These are phyloP conservation scores for Alnus rubra DNA, from an alignment of 306 rosid species.

Conservation along the genomic window DNA sequence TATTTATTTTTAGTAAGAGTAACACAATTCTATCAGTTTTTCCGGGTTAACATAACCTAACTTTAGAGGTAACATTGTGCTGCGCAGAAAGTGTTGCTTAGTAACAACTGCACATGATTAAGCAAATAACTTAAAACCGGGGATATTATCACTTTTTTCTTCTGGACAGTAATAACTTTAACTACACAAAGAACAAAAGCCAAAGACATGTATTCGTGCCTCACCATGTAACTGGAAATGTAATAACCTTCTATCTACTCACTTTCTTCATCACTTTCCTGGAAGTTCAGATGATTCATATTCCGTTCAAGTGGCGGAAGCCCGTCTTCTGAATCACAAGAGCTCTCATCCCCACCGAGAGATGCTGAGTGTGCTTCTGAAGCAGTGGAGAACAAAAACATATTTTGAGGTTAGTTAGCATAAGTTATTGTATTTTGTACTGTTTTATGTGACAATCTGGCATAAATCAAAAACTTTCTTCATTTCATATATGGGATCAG, in stretches of 20 bases:
- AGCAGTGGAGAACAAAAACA: slow-evolving; percentile 21
- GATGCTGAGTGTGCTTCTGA: slow-evolving; percentile 34
- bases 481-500: not conserved
- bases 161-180: not conserved
- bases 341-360: slow-evolving; percentile 39
- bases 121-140: not conserved
- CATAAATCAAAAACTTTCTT: not conserved
- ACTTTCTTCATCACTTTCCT: slow-evolving; percentile 48
- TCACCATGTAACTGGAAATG: not conserved
- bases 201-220: not conserved
- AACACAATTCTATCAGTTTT: too few species aligned
- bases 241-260: slow-evolving; percentile 28
- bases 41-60: too few species aligned
- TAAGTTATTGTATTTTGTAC: not conserved
- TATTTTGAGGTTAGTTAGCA: not conserved
- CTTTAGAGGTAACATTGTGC: too few species aligned
- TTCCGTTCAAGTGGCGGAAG: slow-evolving; percentile 93
- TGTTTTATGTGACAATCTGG: not conserved
- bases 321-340: slow-evolving; percentile 70
- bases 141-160: not conserved
- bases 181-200: not conserved
- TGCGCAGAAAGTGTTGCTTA: too few species aligned
- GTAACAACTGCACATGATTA: too few species aligned
- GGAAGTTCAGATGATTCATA: slow-evolving; percentile 70
- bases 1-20: too few species aligned